Evolutionary conservation across 208 protist genomes (phyloP).

Genomic region (Acanthamoeba healyi): DNA sequence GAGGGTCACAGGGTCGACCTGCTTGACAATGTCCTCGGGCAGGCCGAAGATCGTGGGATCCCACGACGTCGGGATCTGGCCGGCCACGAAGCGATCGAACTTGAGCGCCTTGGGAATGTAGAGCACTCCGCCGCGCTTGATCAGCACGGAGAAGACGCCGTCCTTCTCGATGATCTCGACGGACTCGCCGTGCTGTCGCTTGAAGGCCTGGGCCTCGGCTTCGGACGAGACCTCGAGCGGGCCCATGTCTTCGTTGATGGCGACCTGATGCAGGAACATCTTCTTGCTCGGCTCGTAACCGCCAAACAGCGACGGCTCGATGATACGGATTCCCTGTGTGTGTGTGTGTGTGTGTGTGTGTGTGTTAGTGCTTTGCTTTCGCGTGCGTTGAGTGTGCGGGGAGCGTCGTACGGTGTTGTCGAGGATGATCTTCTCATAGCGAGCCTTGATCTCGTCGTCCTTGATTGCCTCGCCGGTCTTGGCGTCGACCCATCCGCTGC

Average conservation of each 20-base stretch:
- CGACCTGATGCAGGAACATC: slow-evolving; percentile 88
- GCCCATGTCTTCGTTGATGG: slow-evolving; percentile 87
- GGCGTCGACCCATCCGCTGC: slow-evolving; percentile 89
- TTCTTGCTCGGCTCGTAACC: slow-evolving; percentile 90
- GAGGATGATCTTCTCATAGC: slow-evolving; percentile 73
- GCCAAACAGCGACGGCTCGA: slow-evolving; percentile 90
- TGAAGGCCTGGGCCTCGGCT: slow-evolving; percentile 89
- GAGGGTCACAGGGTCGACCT: slow-evolving; percentile 91
- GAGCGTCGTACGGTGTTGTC: slow-evolving; percentile 47
- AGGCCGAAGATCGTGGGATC: slow-evolving; percentile 80
- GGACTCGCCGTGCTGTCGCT: slow-evolving; percentile 87
- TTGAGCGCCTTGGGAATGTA: slow-evolving; percentile 90
- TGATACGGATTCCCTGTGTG: slow-evolving; percentile 86
- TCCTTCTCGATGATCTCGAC: slow-evolving; percentile 78
- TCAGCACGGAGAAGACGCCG: slow-evolving; percentile 81
- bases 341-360: background rate
- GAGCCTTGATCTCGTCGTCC: slow-evolving; percentile 81
- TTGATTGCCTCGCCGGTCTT: slow-evolving; percentile 83
- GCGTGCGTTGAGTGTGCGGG: background rate
- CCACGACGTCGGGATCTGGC: slow-evolving; percentile 88
- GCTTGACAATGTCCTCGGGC: slow-evolving; percentile 83
- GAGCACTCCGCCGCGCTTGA: slow-evolving; percentile 88
- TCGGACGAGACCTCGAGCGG: slow-evolving; percentile 86
- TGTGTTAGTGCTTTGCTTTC: background rate
- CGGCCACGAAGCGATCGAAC: slow-evolving; percentile 89